Evolutionary conservation across 2,329 filamentous ascomycete species (phyloP).

Genomic region (Whalleya microplaca): DNA sequence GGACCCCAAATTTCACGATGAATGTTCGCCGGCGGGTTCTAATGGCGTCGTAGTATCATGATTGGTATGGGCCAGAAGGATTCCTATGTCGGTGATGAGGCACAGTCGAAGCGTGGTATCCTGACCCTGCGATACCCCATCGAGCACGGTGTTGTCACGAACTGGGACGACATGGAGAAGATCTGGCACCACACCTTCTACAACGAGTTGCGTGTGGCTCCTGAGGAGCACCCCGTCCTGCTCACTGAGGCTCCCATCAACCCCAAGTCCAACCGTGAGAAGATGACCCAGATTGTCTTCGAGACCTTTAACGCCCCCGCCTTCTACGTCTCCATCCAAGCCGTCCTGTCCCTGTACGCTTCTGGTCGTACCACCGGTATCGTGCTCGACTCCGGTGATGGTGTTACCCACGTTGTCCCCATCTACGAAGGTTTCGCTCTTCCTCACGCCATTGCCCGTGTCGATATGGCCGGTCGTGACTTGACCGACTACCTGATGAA

Average conservation of each 20-base stretch:
- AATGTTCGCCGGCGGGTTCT: conserved; percentile 28
- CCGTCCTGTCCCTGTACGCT: conserved; percentile 97
- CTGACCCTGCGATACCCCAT: conserved; percentile 99
- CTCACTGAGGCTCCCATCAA: conserved; percentile 99
- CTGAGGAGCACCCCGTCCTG: conserved; percentile 99
- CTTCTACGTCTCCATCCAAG: conserved; percentile 99
- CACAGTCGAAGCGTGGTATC: conserved; percentile 99
- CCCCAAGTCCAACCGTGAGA: conserved; percentile 99
- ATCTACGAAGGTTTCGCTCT: conserved; percentile 99
- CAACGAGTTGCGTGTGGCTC: conserved; percentile 99
- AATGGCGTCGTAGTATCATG: conserved; percentile 80
- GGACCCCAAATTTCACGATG: background rate
- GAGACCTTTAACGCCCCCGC: conserved; percentile 99
- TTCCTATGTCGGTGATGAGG: conserved; percentile 99
- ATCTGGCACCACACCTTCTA: conserved; percentile 99
- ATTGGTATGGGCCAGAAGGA: conserved; percentile 99
- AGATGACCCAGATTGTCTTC: conserved; percentile 99
- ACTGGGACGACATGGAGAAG: conserved; percentile 99
- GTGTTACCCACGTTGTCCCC: conserved; percentile 99
- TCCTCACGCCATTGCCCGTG: conserved; percentile 99
- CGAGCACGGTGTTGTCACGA: conserved; percentile 99
- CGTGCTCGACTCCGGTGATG: conserved; percentile 99
- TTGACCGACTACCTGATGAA: conserved; percentile 99
- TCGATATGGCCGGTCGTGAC: conserved; percentile 99
- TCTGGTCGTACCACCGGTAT: conserved; percentile 99